Evolutionary conservation across 2,329 filamentous ascomycete species (phyloP).

Genomic region (Paecilomyces dactylethromorphus): DNA sequence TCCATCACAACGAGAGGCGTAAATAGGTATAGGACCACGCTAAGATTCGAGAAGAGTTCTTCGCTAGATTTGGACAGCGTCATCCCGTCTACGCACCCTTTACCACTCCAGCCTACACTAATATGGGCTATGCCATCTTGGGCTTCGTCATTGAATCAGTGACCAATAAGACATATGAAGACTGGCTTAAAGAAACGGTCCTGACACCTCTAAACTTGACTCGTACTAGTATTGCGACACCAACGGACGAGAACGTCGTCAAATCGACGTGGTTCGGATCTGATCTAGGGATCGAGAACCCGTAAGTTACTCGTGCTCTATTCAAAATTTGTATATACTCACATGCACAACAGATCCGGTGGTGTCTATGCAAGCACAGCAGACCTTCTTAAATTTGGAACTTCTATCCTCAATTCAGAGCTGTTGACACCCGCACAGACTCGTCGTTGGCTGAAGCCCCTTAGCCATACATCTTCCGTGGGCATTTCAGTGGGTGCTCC

Average conservation of each 20-base stretch:
- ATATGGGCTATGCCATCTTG: conserved; percentile 33
- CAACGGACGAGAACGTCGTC: not conserved
- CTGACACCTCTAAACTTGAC: conserved; percentile 25
- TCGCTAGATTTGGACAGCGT: conserved; percentile 18
- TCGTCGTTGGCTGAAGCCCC: conserved; percentile 36
- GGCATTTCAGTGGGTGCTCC: conserved; percentile 28
- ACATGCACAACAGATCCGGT: conserved; percentile 12
- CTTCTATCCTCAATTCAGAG: conserved; percentile 31
- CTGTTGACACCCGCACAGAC: conserved; percentile 28
- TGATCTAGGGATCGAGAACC: not conserved
- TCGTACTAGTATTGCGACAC: not conserved
- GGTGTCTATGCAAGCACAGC: conserved; percentile 27
- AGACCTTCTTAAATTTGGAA: conserved; percentile 32
- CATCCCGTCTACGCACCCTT: conserved; percentile 27
- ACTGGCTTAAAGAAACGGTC: conserved; percentile 23
- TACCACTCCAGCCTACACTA: conserved; percentile 33
- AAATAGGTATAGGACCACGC: conserved; percentile 4
- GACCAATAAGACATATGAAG: conserved; percentile 24
- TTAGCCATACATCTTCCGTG: conserved; percentile 27
- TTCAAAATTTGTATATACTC: not conserved
- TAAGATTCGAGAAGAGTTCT: conserved; percentile 18
- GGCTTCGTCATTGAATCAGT: conserved; percentile 31
- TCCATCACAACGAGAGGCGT: not conserved
- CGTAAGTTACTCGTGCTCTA: not conserved
- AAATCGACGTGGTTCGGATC: not conserved